Base-by-base conservation (phyloP, 2,329 filamentous ascomycete species). In the Aurifilum marmelostoma region DNA sequence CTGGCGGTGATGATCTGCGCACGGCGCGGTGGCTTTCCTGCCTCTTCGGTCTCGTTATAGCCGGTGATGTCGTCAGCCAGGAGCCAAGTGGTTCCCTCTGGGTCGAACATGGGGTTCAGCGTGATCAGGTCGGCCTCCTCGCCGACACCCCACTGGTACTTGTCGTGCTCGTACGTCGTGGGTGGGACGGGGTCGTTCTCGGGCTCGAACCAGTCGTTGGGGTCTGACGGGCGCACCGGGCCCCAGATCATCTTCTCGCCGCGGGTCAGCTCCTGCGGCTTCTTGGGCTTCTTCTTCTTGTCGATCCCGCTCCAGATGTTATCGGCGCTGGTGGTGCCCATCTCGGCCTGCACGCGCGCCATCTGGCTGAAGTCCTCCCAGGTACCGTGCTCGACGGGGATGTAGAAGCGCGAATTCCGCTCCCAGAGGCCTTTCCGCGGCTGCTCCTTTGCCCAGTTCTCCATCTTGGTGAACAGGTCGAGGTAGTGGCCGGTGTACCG, bases 61-160 rank as follows among this genome's bases (percentile, higher is more conserved):
- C 93, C 92, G 0, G 93, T 97, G 73, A 97, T 93, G 77, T 97
- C 92, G 67, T 95, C 91, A 34, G 86, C 85, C 7, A 95, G 89
- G 24, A 91, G 82, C 95, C 95, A 98, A 0, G 88, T 92, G 0
- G 94, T 97, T 70, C 91, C 89, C 50, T 93, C 90, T 0, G 95
- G 94, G 76, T 98, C 92, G 80, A 95, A 98, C 72, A 98, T 89
- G 12, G 95, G 95, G 76, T 94, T 96, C 71, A 98, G 89, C 0
- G 94, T 93, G 76, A 98, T 95, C 73, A 97, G 87, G 78, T 98
- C 95, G 14, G 95, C 94, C 69, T 97, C 92, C 79, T 97, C 95
- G 66, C 88, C 92, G 0, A 96, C 91, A 41, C 95, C 95, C 94
- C 95, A 97, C 64, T 85, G 79, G 77, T 94, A 94, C 73, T 90